Evolutionary conservation across 2,329 filamentous ascomycete species (phyloP).

Genomic region (Aspergillus spinulosporus): DNA sequence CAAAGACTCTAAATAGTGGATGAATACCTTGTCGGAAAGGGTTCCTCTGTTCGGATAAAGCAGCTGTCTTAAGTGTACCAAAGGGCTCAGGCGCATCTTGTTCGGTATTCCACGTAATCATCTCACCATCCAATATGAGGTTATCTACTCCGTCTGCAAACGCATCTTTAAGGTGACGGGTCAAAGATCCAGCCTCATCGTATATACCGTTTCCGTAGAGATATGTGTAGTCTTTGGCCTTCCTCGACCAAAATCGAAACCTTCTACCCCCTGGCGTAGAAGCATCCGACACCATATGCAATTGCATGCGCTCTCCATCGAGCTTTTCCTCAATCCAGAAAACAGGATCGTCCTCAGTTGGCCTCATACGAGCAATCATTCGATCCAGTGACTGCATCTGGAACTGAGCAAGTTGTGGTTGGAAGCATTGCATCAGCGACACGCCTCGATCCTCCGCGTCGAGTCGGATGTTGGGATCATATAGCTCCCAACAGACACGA

Average conservation of each 20-base stretch:
- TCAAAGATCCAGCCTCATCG: conserved; percentile 74
- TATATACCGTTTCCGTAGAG: conserved; percentile 78
- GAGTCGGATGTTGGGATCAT: conserved; percentile 69
- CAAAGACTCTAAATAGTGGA: conserved; percentile 83
- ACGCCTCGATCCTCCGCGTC: conserved; percentile 74
- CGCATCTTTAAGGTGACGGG: conserved; percentile 72
- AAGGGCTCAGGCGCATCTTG: conserved; percentile 84
- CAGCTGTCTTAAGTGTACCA: conserved; percentile 89
- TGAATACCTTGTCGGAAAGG: conserved; percentile 65
- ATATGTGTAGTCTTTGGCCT: conserved; percentile 94
- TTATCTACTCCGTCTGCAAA: conserved; percentile 78
- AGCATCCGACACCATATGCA: conserved; percentile 81
- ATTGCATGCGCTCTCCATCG: conserved; percentile 94
- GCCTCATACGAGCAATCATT: conserved; percentile 69
- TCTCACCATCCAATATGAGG: conserved; percentile 92
- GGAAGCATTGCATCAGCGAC: conserved; percentile 88
- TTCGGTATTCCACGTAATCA: conserved; percentile 96
- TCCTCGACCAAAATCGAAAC: conserved; percentile 92
- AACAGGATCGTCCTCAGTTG: conserved; percentile 67
- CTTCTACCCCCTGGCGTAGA: conserved; percentile 65
- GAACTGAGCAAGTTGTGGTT: conserved; percentile 91
- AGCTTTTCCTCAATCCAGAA: conserved; percentile 99
- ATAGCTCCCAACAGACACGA: conserved; percentile 91
- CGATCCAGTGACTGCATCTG: conserved; percentile 79
- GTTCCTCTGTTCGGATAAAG: conserved; percentile 74